Conservation (phyloP, 2,329 filamentous ascomycete species). For the Colletotrichum sublineola region DNA sequence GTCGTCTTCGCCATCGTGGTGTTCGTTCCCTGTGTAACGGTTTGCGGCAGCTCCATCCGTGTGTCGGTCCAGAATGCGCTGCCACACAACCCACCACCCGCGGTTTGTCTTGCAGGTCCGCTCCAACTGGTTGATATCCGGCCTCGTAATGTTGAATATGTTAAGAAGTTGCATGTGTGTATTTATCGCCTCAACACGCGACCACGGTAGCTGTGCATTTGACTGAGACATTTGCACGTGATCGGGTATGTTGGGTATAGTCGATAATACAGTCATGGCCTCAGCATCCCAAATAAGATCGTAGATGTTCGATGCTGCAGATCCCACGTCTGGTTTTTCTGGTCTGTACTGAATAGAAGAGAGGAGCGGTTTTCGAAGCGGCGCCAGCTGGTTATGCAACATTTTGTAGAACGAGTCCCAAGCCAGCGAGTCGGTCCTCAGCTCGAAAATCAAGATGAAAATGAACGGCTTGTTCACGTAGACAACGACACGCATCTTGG, state of each 20-base stretch:
- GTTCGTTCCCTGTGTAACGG: not conserved
- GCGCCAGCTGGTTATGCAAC: conserved; percentile 71
- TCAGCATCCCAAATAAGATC: conserved; percentile 74
- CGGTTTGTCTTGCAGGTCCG: conserved; percentile 75
- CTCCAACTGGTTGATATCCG: conserved; percentile 63
- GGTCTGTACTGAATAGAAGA: conserved; percentile 70
- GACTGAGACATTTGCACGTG: conserved; percentile 46
- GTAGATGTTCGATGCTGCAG: conserved; percentile 62
- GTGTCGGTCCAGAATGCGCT: conserved; percentile 61
- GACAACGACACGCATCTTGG: conserved; percentile 76
- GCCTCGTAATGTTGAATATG: conserved; percentile 63
- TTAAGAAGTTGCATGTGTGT: conserved; percentile 75
- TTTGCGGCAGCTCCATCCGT: conserved; percentile 1
- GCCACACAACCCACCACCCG: conserved; percentile 80
- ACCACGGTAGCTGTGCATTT: conserved; percentile 58
- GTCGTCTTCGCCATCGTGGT: conserved; percentile 11
- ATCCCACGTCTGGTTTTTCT: conserved; percentile 58
- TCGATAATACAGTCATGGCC: conserved; percentile 70
- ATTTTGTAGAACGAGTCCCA: conserved; percentile 70
- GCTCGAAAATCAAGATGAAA: conserved; percentile 79
- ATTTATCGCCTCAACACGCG: conserved; percentile 72
- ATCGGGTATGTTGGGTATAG: conserved; percentile 75
- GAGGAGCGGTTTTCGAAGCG: conserved; percentile 69
- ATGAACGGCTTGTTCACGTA: conserved; percentile 83
- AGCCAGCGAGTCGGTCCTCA: conserved; percentile 69